A percentile compares a stretch with the other conserved stretches of the same genome.
phyloP scores from a whole-genome alignment of 2,329 filamentous ascomycete genomes.

The Diaporthe sp. region DNA sequence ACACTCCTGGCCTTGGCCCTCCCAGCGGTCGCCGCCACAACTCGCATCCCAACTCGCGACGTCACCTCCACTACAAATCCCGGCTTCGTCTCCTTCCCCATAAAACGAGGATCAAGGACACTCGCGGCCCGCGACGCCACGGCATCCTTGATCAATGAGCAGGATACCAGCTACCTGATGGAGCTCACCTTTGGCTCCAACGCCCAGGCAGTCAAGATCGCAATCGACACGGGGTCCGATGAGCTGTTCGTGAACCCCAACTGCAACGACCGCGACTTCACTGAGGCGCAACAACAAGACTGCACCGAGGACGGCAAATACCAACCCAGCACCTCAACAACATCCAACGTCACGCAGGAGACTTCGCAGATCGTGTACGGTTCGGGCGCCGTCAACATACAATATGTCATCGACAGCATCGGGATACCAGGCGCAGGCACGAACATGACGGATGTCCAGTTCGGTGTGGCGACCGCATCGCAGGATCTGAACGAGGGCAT shows the following conservation, averaged over 20 bases:
- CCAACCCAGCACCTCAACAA: conserved; percentile 53
- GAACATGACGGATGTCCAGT: conserved; percentile 65
- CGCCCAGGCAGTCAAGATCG: conserved; percentile 61
- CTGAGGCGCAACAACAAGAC: conserved; percentile 51
- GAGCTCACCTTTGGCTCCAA: conserved; percentile 63
- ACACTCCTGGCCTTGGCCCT: conserved; percentile 38
- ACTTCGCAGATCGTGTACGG: conserved; percentile 59
- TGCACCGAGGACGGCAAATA: conserved; percentile 59
- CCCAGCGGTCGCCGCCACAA: conserved; percentile 30
- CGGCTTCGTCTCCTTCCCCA: conserved; percentile 42
- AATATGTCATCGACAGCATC: conserved; percentile 59
- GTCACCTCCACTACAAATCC: conserved; percentile 18
- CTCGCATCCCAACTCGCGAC: conserved; percentile 20
- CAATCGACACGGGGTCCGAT: conserved; percentile 68
- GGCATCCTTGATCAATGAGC: conserved; percentile 39
- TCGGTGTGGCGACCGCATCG: conserved; percentile 69
- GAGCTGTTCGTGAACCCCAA: conserved; percentile 73
- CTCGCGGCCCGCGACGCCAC: conserved; percentile 38
- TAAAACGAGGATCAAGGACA: conserved; percentile 35
- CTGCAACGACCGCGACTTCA: conserved; percentile 59
- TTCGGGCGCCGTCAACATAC: conserved; percentile 58
- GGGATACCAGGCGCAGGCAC: conserved; percentile 46
- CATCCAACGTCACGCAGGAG: conserved; percentile 46
- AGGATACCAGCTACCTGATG: conserved; percentile 42
- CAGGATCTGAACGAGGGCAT: conserved; percentile 66